Conservation (phyloP, 345 rosid species). For the Cardamine resedifolia region DNA sequence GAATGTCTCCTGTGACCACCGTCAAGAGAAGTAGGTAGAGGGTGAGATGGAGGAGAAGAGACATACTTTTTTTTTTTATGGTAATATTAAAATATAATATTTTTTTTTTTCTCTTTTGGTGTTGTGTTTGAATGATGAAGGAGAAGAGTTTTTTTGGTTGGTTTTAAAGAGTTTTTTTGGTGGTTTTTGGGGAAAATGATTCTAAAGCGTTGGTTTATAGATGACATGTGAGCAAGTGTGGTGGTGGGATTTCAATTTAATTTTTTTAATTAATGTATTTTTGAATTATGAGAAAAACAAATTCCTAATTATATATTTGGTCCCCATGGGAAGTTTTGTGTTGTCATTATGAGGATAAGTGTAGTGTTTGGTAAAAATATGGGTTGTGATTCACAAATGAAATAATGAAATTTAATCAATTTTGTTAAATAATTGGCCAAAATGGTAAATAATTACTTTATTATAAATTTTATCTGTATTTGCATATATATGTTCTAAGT, state of each 20-base stretch:
- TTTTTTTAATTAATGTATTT: background rate
- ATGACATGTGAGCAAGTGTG: conserved; percentile 26
- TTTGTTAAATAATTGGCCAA: background rate
- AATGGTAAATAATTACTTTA: background rate
- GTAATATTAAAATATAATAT: background rate
- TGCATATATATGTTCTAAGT: background rate
- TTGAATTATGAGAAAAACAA: background rate
- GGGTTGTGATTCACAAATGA: background rate
- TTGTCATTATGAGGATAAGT: background rate
- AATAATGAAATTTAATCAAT: background rate
- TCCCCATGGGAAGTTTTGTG: background rate
- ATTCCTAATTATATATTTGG: background rate
- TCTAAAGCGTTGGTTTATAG: background rate
- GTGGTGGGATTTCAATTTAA: conserved; percentile 27
- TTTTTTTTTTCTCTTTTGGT: background rate
- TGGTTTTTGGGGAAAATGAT: conserved; percentile 25
- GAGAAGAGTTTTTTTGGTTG: conserved; percentile 14
- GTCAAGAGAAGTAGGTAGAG: conserved; percentile 29
- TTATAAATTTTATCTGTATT: background rate
- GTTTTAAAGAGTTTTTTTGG: conserved; percentile 28
- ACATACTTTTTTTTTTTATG: conserved; percentile 13
- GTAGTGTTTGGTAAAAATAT: background rate
- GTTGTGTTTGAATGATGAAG: conserved; percentile 6
- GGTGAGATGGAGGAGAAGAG: conserved; percentile 26
- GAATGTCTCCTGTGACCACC: conserved; percentile 31